phyloP scores from a whole-genome alignment of 768 basidiomycete genomes.

The Mycena maculata region DNA sequence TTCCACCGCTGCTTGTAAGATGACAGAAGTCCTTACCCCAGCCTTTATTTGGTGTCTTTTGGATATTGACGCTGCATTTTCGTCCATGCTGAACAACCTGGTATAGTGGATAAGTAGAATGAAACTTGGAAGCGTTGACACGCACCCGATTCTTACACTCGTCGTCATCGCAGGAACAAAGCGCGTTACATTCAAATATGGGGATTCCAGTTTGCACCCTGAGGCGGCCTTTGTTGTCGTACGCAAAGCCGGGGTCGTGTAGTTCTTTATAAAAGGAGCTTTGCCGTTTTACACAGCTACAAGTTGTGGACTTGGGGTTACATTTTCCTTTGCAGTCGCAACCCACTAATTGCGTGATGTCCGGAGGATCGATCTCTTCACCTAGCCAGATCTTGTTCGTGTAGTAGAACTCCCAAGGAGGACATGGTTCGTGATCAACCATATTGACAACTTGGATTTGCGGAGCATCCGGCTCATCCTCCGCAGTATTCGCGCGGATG shows the following conservation, averaged over 20 bases:
- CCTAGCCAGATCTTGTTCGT: conserved; percentile 85
- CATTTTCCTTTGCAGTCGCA: conserved; percentile 85
- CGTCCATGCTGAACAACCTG: conserved; percentile 90
- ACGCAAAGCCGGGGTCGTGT: conserved; percentile 67
- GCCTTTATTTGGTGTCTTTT: conserved; percentile 81
- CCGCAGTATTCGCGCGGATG: conserved; percentile 72
- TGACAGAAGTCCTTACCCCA: conserved; percentile 70
- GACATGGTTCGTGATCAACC: conserved; percentile 75
- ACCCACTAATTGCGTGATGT: conserved; percentile 65
- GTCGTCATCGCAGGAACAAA: conserved; percentile 79
- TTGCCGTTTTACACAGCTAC: conserved; percentile 76
- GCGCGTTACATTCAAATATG: conserved; percentile 88
- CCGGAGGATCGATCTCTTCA: conserved; percentile 74
- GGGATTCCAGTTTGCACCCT: conserved; percentile 64
- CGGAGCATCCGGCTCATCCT: conserved; percentile 78
- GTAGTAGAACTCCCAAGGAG: conserved; percentile 90
- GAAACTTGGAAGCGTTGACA: conserved; percentile 12
- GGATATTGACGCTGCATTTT: conserved; percentile 68
- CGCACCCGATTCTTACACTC: conserved; percentile 85
- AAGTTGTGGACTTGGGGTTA: conserved; percentile 77
- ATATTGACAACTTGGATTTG: conserved; percentile 74
- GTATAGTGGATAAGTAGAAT: not conserved
- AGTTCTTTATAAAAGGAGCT: conserved; percentile 47
- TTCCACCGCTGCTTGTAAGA: not conserved
- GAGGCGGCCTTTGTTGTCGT: conserved; percentile 70